phyloP scores from a whole-genome alignment of 176 grass and related monocot species.

The Carex parvula region DNA sequence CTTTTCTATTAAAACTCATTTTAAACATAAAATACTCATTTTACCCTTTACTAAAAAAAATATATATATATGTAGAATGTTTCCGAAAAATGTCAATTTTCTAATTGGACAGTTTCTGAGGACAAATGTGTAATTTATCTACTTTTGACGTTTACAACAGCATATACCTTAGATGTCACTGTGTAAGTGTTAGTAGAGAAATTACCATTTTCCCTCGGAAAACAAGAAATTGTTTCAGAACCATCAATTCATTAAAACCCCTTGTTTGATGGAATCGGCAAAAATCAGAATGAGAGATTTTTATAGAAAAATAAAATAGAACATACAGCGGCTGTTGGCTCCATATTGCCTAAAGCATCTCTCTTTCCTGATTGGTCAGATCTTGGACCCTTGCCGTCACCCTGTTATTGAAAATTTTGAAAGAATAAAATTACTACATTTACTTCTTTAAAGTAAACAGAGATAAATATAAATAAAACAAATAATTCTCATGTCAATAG shows the following conservation, averaged over 20 bases:
- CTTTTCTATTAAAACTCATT: no score
- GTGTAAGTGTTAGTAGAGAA: no score
- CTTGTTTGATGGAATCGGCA: not conserved
- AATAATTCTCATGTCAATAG: not conserved
- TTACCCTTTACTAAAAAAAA: no score
- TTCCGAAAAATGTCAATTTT: no score
- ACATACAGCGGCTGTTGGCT: conserved; percentile 51
- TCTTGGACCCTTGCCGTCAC: conserved; percentile 53
- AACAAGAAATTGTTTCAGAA: not conserved
- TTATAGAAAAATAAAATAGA: not conserved
- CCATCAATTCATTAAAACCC: not conserved
- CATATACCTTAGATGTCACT: no score
- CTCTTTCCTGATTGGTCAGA: conserved; percentile 54
- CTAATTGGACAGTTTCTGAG: no score
- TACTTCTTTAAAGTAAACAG: not conserved
- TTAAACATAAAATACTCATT: no score
- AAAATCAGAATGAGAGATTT: not conserved
- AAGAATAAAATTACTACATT: not conserved
- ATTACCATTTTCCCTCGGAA: no score
- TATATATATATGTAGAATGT: no score
- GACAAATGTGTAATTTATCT: no score
- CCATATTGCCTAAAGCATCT: conserved; percentile 36
- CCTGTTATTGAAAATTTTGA: conserved; percentile 34
- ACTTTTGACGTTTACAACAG: no score
- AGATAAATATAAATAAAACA: conserved; percentile 1